Evolutionary conservation across 129 eudicot species (phyloP).

Genomic region (Mikania micrantha): DNA sequence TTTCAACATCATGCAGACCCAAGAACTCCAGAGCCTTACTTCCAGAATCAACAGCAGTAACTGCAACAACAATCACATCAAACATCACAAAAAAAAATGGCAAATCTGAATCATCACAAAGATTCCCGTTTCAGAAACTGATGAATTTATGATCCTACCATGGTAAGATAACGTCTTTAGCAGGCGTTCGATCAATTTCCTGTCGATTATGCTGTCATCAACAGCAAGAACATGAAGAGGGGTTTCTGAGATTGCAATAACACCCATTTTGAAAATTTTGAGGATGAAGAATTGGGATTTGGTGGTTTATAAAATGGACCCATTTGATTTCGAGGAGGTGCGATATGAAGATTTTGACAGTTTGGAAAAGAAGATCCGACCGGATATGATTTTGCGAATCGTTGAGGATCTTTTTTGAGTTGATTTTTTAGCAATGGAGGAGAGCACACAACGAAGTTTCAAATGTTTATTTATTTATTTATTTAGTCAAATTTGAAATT

Average conservation of each 20-base stretch:
- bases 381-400: slow-evolving; percentile 57
- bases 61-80: slow-evolving; percentile 26
- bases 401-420: slow-evolving; percentile 34
- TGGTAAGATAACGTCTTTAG: slow-evolving; percentile 65
- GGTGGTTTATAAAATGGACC: slow-evolving; percentile 27
- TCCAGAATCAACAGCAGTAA: slow-evolving; percentile 81
- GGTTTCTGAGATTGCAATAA: slow-evolving; percentile 24
- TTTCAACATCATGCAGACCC: slow-evolving; percentile 52
- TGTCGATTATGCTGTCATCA: slow-evolving; percentile 67
- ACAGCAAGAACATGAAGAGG: slow-evolving; percentile 76
- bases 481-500: slow-evolving; percentile 4
- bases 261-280: slow-evolving; percentile 32
- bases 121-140: not conserved
- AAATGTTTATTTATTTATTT: slow-evolving; percentile 13
- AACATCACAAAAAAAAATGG: not conserved
- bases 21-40: slow-evolving; percentile 62
- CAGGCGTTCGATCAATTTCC: slow-evolving; percentile 65
- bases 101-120: not conserved
- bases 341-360: slow-evolving; percentile 49
- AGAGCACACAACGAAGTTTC: slow-evolving; percentile 53
- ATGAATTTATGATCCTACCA: slow-evolving; percentile 29
- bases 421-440: slow-evolving; percentile 27
- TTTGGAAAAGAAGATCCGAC: slow-evolving; percentile 55
- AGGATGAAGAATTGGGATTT: not conserved
- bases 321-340: slow-evolving; percentile 21